phyloP scores from a whole-genome alignment of 495 filamentous ascomycete genomes.

The Xylaria longipes region DNA sequence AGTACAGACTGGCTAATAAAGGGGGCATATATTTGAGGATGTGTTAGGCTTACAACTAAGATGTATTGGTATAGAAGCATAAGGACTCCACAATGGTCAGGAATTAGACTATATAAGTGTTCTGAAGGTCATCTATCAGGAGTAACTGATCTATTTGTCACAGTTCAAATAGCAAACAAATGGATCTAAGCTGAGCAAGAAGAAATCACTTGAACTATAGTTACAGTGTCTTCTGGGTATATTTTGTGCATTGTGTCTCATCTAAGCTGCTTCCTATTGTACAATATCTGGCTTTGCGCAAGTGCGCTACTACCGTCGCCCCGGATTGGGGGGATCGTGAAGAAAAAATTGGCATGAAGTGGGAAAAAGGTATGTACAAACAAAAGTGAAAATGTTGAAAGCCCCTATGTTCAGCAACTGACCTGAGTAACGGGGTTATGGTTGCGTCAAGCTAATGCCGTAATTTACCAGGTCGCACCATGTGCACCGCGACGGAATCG shows the following conservation, averaged over 20 bases:
- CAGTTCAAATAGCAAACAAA: not conserved
- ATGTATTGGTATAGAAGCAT: not conserved
- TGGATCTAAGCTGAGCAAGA: not conserved
- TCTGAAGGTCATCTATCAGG: slow-evolving; percentile 1
- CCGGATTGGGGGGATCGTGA: not conserved
- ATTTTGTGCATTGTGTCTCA: slow-evolving; percentile 2
- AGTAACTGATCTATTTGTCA: not conserved
- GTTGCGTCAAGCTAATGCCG: not conserved
- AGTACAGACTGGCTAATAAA: not conserved
- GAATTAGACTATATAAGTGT: not conserved
- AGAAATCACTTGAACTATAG: not conserved
- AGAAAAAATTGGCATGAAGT: not conserved
- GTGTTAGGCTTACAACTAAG: not conserved
- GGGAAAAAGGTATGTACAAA: slow-evolving; percentile 4
- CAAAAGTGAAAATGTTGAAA: not conserved
- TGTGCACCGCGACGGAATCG: slow-evolving; percentile 14
- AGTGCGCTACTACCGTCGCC: not conserved
- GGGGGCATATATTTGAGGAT: not conserved
- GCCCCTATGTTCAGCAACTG: not conserved
- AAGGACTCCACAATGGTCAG: not conserved
- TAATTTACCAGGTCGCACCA: slow-evolving; percentile 1
- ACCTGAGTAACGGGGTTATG: not conserved
- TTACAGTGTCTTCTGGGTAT: not conserved
- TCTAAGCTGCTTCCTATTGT: not conserved
- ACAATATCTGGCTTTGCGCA: not conserved